A percentile compares a stretch with the other conserved stretches of the same genome.
Evolutionary conservation across 169 alveolate species (phyloP).

Genomic region (Plasmodium vivax): DNA sequence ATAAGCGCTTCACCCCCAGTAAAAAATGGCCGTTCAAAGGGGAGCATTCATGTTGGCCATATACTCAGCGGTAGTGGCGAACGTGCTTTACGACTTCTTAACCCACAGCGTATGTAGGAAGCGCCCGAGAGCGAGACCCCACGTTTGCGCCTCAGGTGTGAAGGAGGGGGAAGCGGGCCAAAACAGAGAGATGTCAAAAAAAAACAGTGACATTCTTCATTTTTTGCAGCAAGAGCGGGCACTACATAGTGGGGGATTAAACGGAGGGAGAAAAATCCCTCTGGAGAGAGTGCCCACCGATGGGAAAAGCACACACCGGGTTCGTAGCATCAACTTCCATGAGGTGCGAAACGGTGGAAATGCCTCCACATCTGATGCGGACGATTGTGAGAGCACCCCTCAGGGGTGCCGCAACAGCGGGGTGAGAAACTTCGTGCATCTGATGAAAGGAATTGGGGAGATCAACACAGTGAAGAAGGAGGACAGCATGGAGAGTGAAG

Average conservation of each 20-base stretch:
- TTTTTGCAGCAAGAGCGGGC: conserved; percentile 12
- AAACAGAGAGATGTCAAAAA: neutral
- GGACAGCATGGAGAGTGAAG: neutral
- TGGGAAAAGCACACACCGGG: neutral
- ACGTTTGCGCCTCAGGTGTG: neutral
- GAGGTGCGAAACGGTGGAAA: neutral
- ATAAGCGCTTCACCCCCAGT: neutral
- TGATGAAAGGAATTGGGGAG: conserved; percentile 34
- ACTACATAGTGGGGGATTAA: neutral
- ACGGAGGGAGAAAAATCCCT: neutral
- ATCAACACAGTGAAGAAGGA: neutral
- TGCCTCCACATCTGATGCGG: neutral
- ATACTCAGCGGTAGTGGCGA: conserved; percentile 2
- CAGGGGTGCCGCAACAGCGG: neutral
- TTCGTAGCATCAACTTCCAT: neutral
- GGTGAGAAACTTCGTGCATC: conserved; percentile 6
- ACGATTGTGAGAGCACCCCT: neutral
- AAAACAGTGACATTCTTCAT: conserved; percentile 16
- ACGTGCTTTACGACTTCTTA: conserved; percentile 15
- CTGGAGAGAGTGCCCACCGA: neutral
- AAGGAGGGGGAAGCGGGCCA: neutral
- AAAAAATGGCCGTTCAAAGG: conserved; percentile 28
- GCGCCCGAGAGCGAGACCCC: neutral
- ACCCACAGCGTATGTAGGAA: neutral
- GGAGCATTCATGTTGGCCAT: neutral